Conservation (phyloP, 2,329 filamentous ascomycete genomes). For the Coniochaeta sp. region DNA sequence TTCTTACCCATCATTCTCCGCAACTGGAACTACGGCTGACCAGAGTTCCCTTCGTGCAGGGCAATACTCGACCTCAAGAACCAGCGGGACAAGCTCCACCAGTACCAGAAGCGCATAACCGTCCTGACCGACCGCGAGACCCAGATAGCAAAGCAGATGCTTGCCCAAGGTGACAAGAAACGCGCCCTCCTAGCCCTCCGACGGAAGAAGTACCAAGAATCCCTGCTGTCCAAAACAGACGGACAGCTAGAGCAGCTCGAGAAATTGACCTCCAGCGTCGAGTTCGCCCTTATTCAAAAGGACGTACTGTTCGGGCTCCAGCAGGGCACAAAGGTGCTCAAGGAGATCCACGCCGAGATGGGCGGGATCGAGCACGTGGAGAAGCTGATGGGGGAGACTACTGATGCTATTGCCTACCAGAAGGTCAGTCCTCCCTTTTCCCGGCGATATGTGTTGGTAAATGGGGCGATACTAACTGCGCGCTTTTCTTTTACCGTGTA, state of each 20-base stretch:
- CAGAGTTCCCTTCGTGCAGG: slow-evolving; percentile 36
- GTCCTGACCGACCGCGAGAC: slow-evolving; percentile 83
- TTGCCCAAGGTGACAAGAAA: slow-evolving; percentile 70
- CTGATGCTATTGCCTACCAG: slow-evolving; percentile 87
- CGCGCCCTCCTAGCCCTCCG: slow-evolving; percentile 82
- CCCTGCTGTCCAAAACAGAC: slow-evolving; percentile 81
- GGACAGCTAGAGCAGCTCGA: slow-evolving; percentile 90
- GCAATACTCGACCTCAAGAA: slow-evolving; percentile 96
- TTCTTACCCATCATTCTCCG: not conserved
- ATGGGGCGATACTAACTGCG: not conserved
- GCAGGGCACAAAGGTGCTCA: slow-evolving; percentile 82
- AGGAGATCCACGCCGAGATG: slow-evolving; percentile 93
- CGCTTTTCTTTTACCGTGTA: slow-evolving; percentile 25
- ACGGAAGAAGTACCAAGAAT: slow-evolving; percentile 95
- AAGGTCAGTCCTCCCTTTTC: slow-evolving; percentile 43
- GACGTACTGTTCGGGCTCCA: slow-evolving; percentile 89
- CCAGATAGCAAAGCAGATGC: slow-evolving; percentile 74
- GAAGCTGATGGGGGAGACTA: slow-evolving; percentile 88
- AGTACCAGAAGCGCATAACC: slow-evolving; percentile 88
- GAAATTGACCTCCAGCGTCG: slow-evolving; percentile 78
- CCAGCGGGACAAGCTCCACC: slow-evolving; percentile 93
- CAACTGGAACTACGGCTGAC: slow-evolving; percentile 1
- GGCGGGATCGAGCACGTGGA: slow-evolving; percentile 89
- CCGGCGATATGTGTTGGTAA: no score
- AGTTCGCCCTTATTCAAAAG: slow-evolving; percentile 95